phyloP scores from a whole-genome alignment of 192 early-diverging fungal genomes.

The Geosiphon pyriformis region DNA sequence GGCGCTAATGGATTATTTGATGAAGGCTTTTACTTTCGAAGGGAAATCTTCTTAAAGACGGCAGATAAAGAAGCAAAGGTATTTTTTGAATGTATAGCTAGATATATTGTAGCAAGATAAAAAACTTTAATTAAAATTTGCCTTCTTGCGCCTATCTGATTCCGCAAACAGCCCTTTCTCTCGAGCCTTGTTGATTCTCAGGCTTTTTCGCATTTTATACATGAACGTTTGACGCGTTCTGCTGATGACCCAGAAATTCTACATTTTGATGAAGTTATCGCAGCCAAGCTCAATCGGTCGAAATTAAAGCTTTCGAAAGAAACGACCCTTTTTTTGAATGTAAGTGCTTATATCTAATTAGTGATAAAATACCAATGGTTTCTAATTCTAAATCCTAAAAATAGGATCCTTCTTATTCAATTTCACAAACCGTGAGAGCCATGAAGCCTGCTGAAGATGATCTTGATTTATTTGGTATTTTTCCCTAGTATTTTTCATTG shows the following conservation, averaged over 20 bases:
- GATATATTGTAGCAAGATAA: slow-evolving; percentile 13
- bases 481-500: neutral
- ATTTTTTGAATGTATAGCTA: slow-evolving; percentile 8
- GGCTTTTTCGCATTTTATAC: slow-evolving; percentile 73
- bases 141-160: too few species aligned
- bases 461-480: slow-evolving; percentile 2
- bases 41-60: slow-evolving; percentile 51
- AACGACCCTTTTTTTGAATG: slow-evolving; percentile 49
- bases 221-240: slow-evolving; percentile 60
- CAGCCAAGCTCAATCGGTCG: slow-evolving; percentile 72
- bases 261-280: slow-evolving; percentile 80
- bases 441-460: slow-evolving; percentile 6
- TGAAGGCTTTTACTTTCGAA: slow-evolving; percentile 40
- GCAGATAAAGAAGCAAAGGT: slow-evolving; percentile 52
- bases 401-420: slow-evolving; percentile 16
- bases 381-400: neutral
- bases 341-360: slow-evolving; percentile 23
- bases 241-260: slow-evolving; percentile 63
- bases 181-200: slow-evolving; percentile 64
- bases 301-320: slow-evolving; percentile 70
- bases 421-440: slow-evolving; percentile 14
- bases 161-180: slow-evolving; percentile 52
- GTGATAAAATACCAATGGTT: neutral
- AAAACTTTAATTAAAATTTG: neutral
- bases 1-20: neutral